These are phyloP conservation scores for Scytalidium lignicola DNA, from an alignment of 2,329 filamentous ascomycete genomes.

Conservation along the genomic window DNA sequence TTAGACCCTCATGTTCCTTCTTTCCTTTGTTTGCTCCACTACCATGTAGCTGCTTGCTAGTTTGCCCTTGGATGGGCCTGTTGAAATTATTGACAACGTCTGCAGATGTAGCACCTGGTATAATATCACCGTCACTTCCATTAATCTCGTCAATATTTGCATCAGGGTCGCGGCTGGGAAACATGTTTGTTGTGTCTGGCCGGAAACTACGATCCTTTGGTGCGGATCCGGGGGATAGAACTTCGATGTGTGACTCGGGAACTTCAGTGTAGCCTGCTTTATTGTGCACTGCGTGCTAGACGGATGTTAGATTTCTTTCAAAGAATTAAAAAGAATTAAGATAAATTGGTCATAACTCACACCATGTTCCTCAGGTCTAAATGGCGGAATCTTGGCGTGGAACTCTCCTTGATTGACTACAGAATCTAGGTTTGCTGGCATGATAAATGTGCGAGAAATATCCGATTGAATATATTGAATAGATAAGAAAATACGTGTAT, in stretches of 20 bases:
- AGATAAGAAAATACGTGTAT: too few species aligned
- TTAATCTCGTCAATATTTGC: not conserved
- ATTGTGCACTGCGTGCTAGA: slow-evolving; percentile 58
- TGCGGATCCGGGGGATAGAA: slow-evolving; percentile 57
- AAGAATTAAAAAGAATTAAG: slow-evolving; percentile 26
- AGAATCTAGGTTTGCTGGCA: slow-evolving; percentile 42
- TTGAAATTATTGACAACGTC: slow-evolving; percentile 40
- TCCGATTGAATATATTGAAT: too few species aligned
- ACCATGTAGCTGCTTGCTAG: slow-evolving; percentile 36
- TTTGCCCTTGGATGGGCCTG: slow-evolving; percentile 39
- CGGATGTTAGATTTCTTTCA: slow-evolving; percentile 11
- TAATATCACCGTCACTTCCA: not conserved
- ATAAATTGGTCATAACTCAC: slow-evolving; percentile 42
- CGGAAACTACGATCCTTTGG: slow-evolving; percentile 34
- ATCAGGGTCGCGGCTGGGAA: not conserved
- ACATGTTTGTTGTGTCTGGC: not conserved
- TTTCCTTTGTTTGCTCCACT: slow-evolving; percentile 22
- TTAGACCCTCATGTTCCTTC: slow-evolving; percentile 34
- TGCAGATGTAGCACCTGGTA: slow-evolving; percentile 37
- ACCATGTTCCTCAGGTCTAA: slow-evolving; percentile 49
- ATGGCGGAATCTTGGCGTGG: slow-evolving; percentile 41
- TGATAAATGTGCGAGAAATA: not conserved
- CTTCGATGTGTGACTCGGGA: slow-evolving; percentile 60
- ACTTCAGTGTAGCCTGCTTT: slow-evolving; percentile 52
- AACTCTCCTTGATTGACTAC: slow-evolving; percentile 54